Evolutionary conservation across 805 yeast genomes (phyloP), one percentile per base, ranked within the genome.

Genomic region (Candida incommunis): DNA sequence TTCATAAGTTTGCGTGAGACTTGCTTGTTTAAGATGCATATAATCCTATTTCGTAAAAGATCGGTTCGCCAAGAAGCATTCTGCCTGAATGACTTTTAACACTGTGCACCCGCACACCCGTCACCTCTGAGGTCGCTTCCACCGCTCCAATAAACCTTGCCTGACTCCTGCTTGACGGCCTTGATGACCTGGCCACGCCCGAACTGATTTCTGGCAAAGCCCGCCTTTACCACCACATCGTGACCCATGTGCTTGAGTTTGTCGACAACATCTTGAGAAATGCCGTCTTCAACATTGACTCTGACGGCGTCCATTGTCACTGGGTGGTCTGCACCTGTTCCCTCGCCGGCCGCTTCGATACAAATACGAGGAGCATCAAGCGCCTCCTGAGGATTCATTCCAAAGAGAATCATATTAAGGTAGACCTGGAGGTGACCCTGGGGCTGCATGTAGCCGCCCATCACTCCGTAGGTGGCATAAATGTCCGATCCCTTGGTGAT

Each of bases 371-470:
- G 92, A 11, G 81, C 76, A 56, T 83, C 92, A 29, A 82, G 60
- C 3, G 87, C 78, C 52, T 76, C 74, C 60, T 84, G 94, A 2
- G 90, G 84, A 45, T 74, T 71, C 54, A 78, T 60, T 0, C 77
- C 78, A 58, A 79, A 83, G 11, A 77, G 55, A 2, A 71, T 54
- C 69, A 83, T 59, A 57, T 84, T 83, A 49, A 82, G 61, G 31
- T 74, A 78, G 29, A 81, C 88, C 58, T 82, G 90, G 4, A 83
- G 76, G 53, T 83, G 94, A 1, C 88, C 88, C 53, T 81, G 85
- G 2, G 94, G 94, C 59, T 84, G 94, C 66, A 79, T 82, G 64
- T 77, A 83, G 0, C 90, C 94, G 16, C 94, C 94, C 86, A 82
- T 82, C 49, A 80, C 82, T 43, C 90, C 92, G 52, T 70, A 79